These are phyloP conservation scores for Tulasnella sp. DNA, from an alignment of 768 basidiomycete genomes.

Conservation along the genomic window DNA sequence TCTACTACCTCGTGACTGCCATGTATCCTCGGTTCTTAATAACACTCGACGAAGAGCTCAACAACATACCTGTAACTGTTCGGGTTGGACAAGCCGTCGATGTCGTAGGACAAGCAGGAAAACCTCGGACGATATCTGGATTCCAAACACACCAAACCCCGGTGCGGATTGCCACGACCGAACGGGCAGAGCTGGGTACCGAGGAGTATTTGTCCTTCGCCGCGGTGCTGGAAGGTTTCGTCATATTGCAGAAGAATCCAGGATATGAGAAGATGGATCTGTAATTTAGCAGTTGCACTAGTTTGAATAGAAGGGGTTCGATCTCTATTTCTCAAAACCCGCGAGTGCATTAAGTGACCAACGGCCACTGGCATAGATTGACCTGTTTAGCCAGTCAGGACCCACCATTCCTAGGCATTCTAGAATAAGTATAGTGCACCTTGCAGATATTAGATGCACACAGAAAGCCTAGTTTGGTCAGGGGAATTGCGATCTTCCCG, in stretches of 20 bases:
- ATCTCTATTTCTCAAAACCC: neutral
- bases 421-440: too few relatives aligned
- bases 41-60: slow-evolving; percentile 84
- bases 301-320: neutral
- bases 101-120: slow-evolving; percentile 94
- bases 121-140: slow-evolving; percentile 88
- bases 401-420: too few relatives aligned
- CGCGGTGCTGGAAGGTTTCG: slow-evolving; percentile 83
- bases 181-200: slow-evolving; percentile 89
- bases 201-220: slow-evolving; percentile 92
- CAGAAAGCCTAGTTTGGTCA: too few relatives aligned
- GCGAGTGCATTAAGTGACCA: too few relatives aligned
- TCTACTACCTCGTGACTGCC: slow-evolving; percentile 87
- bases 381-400: too few relatives aligned
- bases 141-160: slow-evolving; percentile 99
- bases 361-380: too few relatives aligned
- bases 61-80: slow-evolving; percentile 76
- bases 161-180: slow-evolving; percentile 86
- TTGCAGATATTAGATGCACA: too few relatives aligned
- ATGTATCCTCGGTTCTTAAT: slow-evolving; percentile 99
- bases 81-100: slow-evolving; percentile 96
- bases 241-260: slow-evolving; percentile 84
- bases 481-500: too few relatives aligned
- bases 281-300: slow-evolving; percentile 1
- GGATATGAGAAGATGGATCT: slow-evolving; percentile 29